Evolutionary conservation across 2,329 filamentous ascomycete species (phyloP).

Genomic region (Verticillium klebahnii): DNA sequence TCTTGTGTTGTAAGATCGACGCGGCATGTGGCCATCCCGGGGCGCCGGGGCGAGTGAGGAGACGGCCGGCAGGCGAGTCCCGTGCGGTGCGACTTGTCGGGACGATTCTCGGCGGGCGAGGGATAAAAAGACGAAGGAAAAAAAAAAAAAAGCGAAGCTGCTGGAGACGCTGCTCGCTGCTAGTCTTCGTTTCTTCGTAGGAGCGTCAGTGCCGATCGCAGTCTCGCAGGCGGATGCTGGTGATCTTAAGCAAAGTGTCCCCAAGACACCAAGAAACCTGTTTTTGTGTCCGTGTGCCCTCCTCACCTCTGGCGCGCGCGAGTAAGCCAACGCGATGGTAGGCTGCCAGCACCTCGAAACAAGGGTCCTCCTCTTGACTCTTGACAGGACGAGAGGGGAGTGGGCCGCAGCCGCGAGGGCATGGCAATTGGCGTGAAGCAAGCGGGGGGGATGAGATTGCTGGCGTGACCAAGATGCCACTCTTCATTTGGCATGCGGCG

Average conservation of each 20-base stretch:
- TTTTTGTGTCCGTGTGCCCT: neutral
- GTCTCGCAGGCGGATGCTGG: neutral
- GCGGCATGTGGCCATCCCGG: neutral
- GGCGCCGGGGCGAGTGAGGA: neutral
- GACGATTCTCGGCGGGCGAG: neutral
- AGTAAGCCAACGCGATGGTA: neutral
- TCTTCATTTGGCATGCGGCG: neutral
- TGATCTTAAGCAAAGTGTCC: neutral
- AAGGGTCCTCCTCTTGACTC: neutral
- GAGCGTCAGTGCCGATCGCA: neutral
- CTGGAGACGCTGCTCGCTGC: no score
- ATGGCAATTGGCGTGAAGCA: neutral
- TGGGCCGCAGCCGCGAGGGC: neutral
- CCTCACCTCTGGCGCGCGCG: neutral
- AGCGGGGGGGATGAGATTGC: neutral
- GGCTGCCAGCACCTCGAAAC: neutral
- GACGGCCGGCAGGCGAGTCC: neutral
- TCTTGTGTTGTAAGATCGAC: neutral
- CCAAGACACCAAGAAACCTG: neutral
- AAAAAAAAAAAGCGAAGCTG: no score
- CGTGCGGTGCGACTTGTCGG: neutral
- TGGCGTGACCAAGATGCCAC: neutral
- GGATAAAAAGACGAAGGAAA: neutral
- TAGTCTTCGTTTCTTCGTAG: neutral
- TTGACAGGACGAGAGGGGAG: neutral